A percentile compares a stretch with the other conserved stretches of the same genome.
Conservation (phyloP, 768 basidiomycete species). For the Ephemerocybe angulata region DNA sequence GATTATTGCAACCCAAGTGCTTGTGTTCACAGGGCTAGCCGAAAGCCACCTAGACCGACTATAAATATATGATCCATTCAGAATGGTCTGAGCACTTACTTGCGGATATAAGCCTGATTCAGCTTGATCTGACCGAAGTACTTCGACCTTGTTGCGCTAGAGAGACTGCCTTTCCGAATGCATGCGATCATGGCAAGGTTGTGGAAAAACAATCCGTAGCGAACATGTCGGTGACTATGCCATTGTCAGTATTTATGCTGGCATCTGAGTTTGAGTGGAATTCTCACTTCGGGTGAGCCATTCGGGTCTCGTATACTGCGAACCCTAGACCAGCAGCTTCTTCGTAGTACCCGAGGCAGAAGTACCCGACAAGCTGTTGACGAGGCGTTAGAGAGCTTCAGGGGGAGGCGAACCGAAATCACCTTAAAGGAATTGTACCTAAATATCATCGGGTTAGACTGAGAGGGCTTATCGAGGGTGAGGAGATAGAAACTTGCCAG, state of each 20-base stretch:
- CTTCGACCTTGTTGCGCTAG: conserved; percentile 28
- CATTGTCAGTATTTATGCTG: neutral
- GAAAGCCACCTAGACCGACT: conserved; percentile 59
- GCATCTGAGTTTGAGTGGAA: neutral
- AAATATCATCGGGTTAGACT: neutral
- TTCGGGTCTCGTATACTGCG: conserved; percentile 53
- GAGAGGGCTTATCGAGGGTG: neutral
- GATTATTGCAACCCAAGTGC: conserved; percentile 66
- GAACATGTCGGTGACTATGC: conserved; percentile 61
- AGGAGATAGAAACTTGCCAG: conserved; percentile 39
- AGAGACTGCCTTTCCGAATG: conserved; percentile 42
- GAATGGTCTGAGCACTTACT: conserved; percentile 31
- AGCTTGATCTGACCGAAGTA: conserved; percentile 56
- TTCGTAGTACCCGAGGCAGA: conserved; percentile 53
- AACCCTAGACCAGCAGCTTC: conserved; percentile 66
- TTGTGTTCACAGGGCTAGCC: conserved; percentile 64
- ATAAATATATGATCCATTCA: neutral
- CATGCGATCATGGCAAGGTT: conserved; percentile 63
- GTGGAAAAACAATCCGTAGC: conserved; percentile 68
- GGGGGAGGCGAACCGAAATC: too few species aligned
- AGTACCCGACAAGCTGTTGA: conserved; percentile 58
- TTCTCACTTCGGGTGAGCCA: conserved; percentile 62
- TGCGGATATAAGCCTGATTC: conserved; percentile 61
- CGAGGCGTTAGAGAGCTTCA: neutral
- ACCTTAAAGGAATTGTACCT: conserved; percentile 72